phyloP scores from a whole-genome alignment of 768 basidiomycete species.

The Mycena sanguinolenta region DNA sequence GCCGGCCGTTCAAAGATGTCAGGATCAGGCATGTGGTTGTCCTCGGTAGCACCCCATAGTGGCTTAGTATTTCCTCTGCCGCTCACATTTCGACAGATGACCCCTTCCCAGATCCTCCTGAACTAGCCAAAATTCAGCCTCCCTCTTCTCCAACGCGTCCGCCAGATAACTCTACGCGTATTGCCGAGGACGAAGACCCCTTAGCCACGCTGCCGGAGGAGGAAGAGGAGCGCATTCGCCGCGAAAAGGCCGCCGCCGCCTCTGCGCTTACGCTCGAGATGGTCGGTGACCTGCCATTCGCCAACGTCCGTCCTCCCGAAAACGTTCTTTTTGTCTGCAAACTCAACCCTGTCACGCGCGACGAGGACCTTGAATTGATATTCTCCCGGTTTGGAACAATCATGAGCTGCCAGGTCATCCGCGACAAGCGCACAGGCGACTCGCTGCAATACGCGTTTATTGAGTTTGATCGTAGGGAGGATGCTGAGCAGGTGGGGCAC shows the following conservation, averaged over 20 bases:
- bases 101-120: constrained; percentile 91
- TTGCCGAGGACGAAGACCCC: constrained; percentile 96
- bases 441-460: constrained; percentile 98
- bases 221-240: constrained; percentile 82
- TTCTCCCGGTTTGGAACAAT: constrained; percentile 96
- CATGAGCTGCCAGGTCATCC: constrained; percentile 97
- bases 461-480: constrained; percentile 94
- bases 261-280: constrained; percentile 98
- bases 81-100: constrained; percentile 72
- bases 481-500: constrained; percentile 89
- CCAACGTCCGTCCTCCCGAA: constrained; percentile 97
- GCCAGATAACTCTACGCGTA: constrained; percentile 88
- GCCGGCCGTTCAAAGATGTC: constrained; percentile 93
- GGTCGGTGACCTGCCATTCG: constrained; percentile 99
- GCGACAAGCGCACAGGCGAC: constrained; percentile 96
- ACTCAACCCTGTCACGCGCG: constrained; percentile 93
- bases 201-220: constrained; percentile 86
- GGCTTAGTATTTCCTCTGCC: constrained; percentile 24
- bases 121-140: constrained; percentile 68
- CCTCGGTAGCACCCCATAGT: constrained; percentile 72
- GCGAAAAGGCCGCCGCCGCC: constrained; percentile 91
- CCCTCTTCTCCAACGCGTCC: constrained; percentile 84
- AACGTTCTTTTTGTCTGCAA: constrained; percentile 99
- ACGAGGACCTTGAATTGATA: constrained; percentile 97
- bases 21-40: constrained; percentile 96